Percentiles rank a stretch among this genome's conserved stretches.
phyloP scores from a whole-genome alignment of 768 basidiomycete genomes.

The Trametes sanguinea region DNA sequence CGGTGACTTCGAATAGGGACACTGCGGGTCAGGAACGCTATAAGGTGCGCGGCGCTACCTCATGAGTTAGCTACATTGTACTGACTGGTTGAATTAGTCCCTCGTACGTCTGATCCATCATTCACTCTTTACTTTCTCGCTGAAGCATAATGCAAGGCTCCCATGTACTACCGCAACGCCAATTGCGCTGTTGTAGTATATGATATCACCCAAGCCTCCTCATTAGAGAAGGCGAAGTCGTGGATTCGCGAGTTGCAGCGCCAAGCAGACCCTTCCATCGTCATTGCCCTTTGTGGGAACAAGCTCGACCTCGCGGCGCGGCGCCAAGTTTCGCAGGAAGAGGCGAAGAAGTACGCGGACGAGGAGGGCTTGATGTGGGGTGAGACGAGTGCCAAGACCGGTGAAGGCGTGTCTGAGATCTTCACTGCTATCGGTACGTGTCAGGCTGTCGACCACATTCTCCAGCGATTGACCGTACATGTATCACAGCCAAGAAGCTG shows the following conservation, averaged over 20 bases:
- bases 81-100: conserved; percentile 1
- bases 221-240: conserved; percentile 91
- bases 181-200: conserved; percentile 94
- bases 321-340: conserved; percentile 83
- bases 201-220: conserved; percentile 91
- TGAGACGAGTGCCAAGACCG: conserved; percentile 89
- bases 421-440: conserved; percentile 83
- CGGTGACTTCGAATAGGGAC: conserved; percentile 57
- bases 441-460: not conserved
- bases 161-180: conserved; percentile 96
- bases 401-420: conserved; percentile 83
- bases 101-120: no score
- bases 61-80: conserved; percentile 24
- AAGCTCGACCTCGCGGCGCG: conserved; percentile 86
- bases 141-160: conserved; percentile 53
- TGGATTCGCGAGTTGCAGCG: conserved; percentile 98
- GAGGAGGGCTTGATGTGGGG: conserved; percentile 93
- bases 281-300: conserved; percentile 96
- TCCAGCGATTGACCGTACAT: not conserved
- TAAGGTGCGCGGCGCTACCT: conserved; percentile 50
- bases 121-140: not conserved
- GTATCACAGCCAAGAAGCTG: conserved; percentile 75
- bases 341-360: conserved; percentile 89
- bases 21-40: conserved; percentile 96
- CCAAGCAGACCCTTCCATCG: conserved; percentile 95